phyloP scores from a whole-genome alignment of 2,329 filamentous ascomycete species.

The Scolecobasidium constrictum region DNA sequence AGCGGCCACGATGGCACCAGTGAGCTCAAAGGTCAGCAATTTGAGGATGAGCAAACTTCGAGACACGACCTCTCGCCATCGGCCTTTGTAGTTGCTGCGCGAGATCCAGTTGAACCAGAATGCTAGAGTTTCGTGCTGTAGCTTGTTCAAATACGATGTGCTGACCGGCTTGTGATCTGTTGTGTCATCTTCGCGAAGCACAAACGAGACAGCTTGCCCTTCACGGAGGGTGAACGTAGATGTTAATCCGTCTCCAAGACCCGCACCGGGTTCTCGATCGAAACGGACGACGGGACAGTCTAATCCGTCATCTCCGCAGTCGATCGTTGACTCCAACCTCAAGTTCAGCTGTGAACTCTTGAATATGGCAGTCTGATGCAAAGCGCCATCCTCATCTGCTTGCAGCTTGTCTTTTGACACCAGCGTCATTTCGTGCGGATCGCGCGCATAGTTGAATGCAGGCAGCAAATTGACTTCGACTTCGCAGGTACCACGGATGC shows the following conservation, averaged over 20 bases:
- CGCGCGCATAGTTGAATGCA: slow-evolving; percentile 48
- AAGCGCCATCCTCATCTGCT: slow-evolving; percentile 10
- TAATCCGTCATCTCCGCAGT: not conserved
- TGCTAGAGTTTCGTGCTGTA: slow-evolving; percentile 58
- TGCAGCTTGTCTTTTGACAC: slow-evolving; percentile 21
- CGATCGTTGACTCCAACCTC: not conserved
- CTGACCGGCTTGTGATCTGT: slow-evolving; percentile 52
- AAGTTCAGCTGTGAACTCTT: not conserved
- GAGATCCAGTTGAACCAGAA: slow-evolving; percentile 68
- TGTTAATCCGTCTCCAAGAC: not conserved
- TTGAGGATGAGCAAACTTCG: slow-evolving; percentile 66
- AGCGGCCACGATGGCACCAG: slow-evolving; percentile 64
- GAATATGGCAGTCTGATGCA: not conserved
- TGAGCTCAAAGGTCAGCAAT: slow-evolving; percentile 67
- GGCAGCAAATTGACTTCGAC: slow-evolving; percentile 63
- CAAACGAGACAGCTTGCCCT: not conserved
- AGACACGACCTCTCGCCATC: slow-evolving; percentile 61
- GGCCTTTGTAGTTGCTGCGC: slow-evolving; percentile 58
- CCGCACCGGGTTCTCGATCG: not conserved
- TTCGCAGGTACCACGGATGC: slow-evolving; percentile 55
- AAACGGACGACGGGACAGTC: not conserved
- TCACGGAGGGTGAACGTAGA: not conserved
- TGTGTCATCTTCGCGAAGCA: not conserved
- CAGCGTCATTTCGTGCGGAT: slow-evolving; percentile 50
- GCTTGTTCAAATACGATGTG: slow-evolving; percentile 43